A percentile compares a stretch with the other conserved stretches of the same genome.
Evolutionary conservation across 176 grass and related monocot species (phyloP).

Genomic region (Juncus effusus): DNA sequence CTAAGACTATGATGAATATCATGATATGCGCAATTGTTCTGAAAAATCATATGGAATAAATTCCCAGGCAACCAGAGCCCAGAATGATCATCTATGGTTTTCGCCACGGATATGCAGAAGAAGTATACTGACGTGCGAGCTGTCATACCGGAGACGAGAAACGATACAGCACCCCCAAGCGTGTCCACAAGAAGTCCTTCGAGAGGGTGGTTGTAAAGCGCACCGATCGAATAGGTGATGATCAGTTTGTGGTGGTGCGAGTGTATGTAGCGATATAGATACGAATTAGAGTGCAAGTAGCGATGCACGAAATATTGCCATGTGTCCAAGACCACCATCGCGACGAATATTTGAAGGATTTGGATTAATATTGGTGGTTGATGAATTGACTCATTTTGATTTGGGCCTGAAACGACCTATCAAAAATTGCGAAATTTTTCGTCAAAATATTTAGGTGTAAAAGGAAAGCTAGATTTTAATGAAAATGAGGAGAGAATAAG

Average conservation of each 20-base stretch:
- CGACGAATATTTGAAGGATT: conserved; percentile 10
- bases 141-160: conserved; percentile 24
- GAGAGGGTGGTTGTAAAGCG: conserved; percentile 21
- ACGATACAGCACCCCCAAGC: conserved; percentile 8
- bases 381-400: neutral
- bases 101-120: conserved; percentile 1
- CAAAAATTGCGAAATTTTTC: too few relatives aligned
- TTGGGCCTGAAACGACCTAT: too few relatives aligned
- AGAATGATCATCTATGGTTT: conserved; percentile 17
- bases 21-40: conserved; percentile 7
- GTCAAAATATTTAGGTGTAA: too few relatives aligned
- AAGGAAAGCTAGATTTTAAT: too few relatives aligned
- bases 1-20: conserved; percentile 25
- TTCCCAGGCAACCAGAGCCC: conserved; percentile 10
- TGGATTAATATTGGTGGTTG: conserved; percentile 20
- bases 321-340: neutral
- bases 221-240: conserved; percentile 8
- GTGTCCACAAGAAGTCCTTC: conserved; percentile 20
- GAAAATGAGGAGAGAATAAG: too few relatives aligned
- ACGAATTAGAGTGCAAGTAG: conserved; percentile 9
- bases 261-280: conserved; percentile 12
- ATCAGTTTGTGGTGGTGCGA: conserved; percentile 11
- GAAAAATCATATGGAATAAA: conserved; percentile 1
- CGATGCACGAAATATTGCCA: conserved; percentile 1
- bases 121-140: conserved; percentile 12